Conservation (phyloP, 2,329 filamentous ascomycete genomes). For the Neocatenulostroma microsporum region DNA sequence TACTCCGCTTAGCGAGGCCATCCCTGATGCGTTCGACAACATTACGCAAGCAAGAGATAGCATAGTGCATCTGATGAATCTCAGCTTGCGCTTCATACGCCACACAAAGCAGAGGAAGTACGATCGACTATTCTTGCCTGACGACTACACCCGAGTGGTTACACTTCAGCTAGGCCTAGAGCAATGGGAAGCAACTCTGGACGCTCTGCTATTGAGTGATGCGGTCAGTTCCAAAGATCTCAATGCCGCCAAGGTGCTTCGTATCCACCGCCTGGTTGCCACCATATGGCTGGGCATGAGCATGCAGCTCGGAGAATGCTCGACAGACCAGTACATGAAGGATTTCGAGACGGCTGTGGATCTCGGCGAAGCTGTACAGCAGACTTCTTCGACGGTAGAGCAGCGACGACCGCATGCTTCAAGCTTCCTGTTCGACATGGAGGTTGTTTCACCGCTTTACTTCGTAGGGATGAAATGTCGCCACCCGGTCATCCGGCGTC, state of each 20-base stretch:
- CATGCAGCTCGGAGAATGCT: slow-evolving; percentile 11
- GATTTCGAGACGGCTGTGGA: slow-evolving; percentile 14
- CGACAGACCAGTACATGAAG: slow-evolving; percentile 11
- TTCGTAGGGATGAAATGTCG: slow-evolving; percentile 21
- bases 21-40: slow-evolving; percentile 8
- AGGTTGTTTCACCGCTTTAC: slow-evolving; percentile 19
- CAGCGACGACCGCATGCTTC: slow-evolving; percentile 6
- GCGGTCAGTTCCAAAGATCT: slow-evolving; percentile 6
- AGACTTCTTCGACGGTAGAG: slow-evolving; percentile 6
- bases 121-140: slow-evolving; percentile 5
- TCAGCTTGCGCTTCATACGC: slow-evolving; percentile 13
- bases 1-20: slow-evolving; percentile 4
- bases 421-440: slow-evolving; percentile 23
- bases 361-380: slow-evolving; percentile 10
- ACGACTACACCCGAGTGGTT: slow-evolving; percentile 8
- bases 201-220: slow-evolving; percentile 6
- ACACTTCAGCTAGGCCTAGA: slow-evolving; percentile 1
- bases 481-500: slow-evolving; percentile 14
- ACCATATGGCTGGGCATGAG: slow-evolving; percentile 15
- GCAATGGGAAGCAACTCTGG: slow-evolving; percentile 8
- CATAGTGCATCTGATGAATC: slow-evolving; percentile 15
- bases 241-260: slow-evolving; percentile 11
- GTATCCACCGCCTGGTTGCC: slow-evolving; percentile 15
- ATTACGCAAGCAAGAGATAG: slow-evolving; percentile 15
- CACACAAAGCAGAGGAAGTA: slow-evolving; percentile 10